Percentiles rank a stretch among this genome's conserved stretches.
Conservation (phyloP, 2,329 filamentous ascomycete species). For the Phoma sp. region DNA sequence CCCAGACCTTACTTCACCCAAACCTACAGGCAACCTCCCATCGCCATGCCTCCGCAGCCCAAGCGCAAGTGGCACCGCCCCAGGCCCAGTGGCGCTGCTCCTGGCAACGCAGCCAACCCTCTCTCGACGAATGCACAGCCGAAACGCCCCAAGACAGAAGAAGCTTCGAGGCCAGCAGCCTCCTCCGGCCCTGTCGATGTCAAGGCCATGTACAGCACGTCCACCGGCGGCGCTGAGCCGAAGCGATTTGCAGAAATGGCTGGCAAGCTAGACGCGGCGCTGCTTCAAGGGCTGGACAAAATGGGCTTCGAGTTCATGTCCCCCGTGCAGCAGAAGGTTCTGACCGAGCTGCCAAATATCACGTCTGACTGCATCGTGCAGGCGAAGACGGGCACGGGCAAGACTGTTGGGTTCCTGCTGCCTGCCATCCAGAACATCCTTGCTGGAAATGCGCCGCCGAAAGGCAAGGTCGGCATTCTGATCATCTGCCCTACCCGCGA, state of each 20-base stretch:
- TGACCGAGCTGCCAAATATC: slow-evolving; percentile 57
- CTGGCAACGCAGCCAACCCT: slow-evolving; percentile 14
- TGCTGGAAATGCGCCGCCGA: slow-evolving; percentile 34
- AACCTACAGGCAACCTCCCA: slow-evolving; percentile 20
- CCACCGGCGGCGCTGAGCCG: slow-evolving; percentile 28
- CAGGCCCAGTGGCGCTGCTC: slow-evolving; percentile 19
- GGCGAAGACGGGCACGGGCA: slow-evolving; percentile 59
- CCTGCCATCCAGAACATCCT: slow-evolving; percentile 56
- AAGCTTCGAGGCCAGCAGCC: slow-evolving; percentile 13
- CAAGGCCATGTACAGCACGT: slow-evolving; percentile 32
- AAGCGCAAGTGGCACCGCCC: slow-evolving; percentile 34
- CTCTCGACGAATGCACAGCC: slow-evolving; percentile 29
- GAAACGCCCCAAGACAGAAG: slow-evolving; percentile 31
- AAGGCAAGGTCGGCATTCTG: slow-evolving; percentile 53
- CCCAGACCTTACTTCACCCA: slow-evolving; percentile 18
- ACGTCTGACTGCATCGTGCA: slow-evolving; percentile 61
- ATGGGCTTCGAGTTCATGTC: slow-evolving; percentile 56
- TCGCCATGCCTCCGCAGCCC: slow-evolving; percentile 31
- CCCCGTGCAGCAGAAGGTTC: slow-evolving; percentile 61
- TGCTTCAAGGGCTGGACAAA: slow-evolving; percentile 42
- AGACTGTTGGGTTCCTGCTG: slow-evolving; percentile 57
- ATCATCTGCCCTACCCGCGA: slow-evolving; percentile 58
- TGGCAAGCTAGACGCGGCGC: slow-evolving; percentile 30
- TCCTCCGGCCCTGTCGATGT: slow-evolving; percentile 24
- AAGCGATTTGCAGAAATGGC: slow-evolving; percentile 39